These are phyloP conservation scores for Artomyces pyxidatus DNA, from an alignment of 768 basidiomycete genomes.

Conservation along the genomic window DNA sequence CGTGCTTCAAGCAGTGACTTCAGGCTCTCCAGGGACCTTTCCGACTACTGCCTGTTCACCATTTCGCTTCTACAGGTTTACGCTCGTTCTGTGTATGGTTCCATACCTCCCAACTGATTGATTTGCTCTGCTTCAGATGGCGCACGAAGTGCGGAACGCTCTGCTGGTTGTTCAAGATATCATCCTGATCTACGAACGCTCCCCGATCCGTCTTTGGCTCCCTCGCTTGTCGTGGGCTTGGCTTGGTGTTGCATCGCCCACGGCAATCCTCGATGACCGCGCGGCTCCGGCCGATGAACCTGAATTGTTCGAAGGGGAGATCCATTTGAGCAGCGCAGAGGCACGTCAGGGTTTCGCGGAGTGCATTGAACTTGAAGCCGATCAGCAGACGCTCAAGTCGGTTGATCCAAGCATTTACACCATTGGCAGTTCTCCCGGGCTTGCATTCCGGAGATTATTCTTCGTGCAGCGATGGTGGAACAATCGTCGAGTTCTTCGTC, in stretches of 20 bases:
- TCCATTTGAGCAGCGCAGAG: constrained; percentile 8
- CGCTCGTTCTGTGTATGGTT: not conserved
- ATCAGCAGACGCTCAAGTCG: not conserved
- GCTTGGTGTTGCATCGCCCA: constrained; percentile 11
- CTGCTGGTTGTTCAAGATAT: constrained; percentile 23
- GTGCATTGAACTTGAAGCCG: constrained; percentile 1
- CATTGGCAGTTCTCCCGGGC: too few species aligned
- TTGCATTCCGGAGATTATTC: constrained; percentile 19
- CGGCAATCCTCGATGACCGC: constrained; percentile 6
- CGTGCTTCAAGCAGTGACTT: constrained; percentile 14
- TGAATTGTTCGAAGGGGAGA: constrained; percentile 2
- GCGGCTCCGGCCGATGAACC: constrained; percentile 4
- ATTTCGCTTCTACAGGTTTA: constrained; percentile 38
- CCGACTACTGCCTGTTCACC: constrained; percentile 32
- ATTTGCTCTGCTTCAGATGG: constrained; percentile 31
- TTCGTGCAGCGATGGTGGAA: constrained; percentile 14
- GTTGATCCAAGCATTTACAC: too few species aligned
- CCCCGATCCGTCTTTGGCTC: constrained; percentile 10
- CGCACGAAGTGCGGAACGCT: constrained; percentile 30
- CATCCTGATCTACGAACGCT: constrained; percentile 3
- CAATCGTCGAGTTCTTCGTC: constrained; percentile 18
- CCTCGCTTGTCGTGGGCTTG: constrained; percentile 12
- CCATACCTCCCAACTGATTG: not conserved
- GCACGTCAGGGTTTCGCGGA: constrained; percentile 13
- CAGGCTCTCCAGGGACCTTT: constrained; percentile 23